phyloP scores from a whole-genome alignment of 2,329 filamentous ascomycete genomes.

The Ophiostoma australiae region DNA sequence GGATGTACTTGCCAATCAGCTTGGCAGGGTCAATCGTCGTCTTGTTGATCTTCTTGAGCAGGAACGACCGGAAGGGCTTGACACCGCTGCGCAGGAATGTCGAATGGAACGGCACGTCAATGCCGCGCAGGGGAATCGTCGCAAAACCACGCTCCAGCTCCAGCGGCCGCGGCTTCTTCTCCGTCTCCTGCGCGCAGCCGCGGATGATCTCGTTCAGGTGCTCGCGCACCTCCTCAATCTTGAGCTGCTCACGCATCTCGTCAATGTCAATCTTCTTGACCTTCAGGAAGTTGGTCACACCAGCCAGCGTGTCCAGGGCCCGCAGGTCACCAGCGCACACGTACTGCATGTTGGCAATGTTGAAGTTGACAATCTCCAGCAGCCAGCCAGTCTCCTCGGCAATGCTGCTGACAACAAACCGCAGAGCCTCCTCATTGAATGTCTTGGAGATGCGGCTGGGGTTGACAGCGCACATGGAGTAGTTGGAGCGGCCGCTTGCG shows the following conservation, averaged over 20 bases:
- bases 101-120: constrained; percentile 98
- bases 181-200: constrained; percentile 78
- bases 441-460: constrained; percentile 97
- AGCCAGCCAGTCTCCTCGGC: constrained; percentile 92
- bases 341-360: constrained; percentile 71
- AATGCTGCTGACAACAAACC: constrained; percentile 95
- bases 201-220: constrained; percentile 88
- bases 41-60: constrained; percentile 99
- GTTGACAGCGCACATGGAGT: constrained; percentile 99
- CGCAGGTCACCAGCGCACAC: constrained; percentile 67
- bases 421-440: constrained; percentile 94
- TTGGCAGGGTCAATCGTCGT: constrained; percentile 96
- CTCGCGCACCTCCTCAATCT: constrained; percentile 83
- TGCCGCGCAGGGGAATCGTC: constrained; percentile 92
- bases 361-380: constrained; percentile 97
- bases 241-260: constrained; percentile 77
- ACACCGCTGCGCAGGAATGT: constrained; percentile 97
- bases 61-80: constrained; percentile 96
- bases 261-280: constrained; percentile 96
- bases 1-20: constrained; percentile 96
- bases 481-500: constrained; percentile 87
- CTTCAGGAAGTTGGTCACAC: constrained; percentile 93
- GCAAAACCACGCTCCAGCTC: constrained; percentile 93
- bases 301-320: constrained; percentile 66
- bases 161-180: constrained; percentile 80